Evolutionary conservation across 768 basidiomycete genomes (phyloP), one percentile per base, ranked within the genome.

Genomic region (Pisolithus microcarpus): DNA sequence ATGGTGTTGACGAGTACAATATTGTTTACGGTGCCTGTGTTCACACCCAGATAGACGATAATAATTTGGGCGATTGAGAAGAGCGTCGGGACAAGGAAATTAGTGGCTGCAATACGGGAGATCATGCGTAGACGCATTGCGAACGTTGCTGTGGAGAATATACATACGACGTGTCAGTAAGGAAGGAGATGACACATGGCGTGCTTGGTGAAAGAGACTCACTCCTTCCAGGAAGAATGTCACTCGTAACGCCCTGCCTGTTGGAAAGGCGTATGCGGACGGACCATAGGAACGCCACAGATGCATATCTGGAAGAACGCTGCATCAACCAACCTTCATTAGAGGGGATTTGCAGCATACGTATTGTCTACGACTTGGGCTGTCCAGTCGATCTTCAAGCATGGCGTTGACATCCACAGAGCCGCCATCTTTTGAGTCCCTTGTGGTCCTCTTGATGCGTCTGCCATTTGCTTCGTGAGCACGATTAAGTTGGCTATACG

Each of bases 381-480:
- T 13, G 59, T 58, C 65, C 67, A 65, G 38, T 66, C 67, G 2
- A 68, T 63, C 50, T 65, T 69, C 10, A 69, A 48, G 48, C 63
- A 69, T 5, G 64, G 67, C 1, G 50, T 56, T 40, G 56, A 19
- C 18, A 45, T 51, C 67, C 64, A 67, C 16, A 50, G 30, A n/a
- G 51, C 2, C 8, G 40, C 52, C n/a, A 62, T 21, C 0, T 53
- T 43, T 38, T 53, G 43, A 13, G 57, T 16, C 9, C 52, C 62
- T 1, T 58, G 43, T 7, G 61, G 60, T 13, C 61, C 61, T 28
- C 47, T 55, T 16, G 57, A 53, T 11, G 55, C 63, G 37, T 58
- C 54, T 4, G 46, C 49, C 21, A 69, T 34, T 5, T 60, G 52
- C 23, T 55, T 59, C n/a, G 56, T 58, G 30, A 70, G 68, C 4